Evolutionary conservation across 2,329 filamentous ascomycete genomes (phyloP), one percentile per base, ranked within the genome.

Genomic region (Chaetomium sp.): DNA sequence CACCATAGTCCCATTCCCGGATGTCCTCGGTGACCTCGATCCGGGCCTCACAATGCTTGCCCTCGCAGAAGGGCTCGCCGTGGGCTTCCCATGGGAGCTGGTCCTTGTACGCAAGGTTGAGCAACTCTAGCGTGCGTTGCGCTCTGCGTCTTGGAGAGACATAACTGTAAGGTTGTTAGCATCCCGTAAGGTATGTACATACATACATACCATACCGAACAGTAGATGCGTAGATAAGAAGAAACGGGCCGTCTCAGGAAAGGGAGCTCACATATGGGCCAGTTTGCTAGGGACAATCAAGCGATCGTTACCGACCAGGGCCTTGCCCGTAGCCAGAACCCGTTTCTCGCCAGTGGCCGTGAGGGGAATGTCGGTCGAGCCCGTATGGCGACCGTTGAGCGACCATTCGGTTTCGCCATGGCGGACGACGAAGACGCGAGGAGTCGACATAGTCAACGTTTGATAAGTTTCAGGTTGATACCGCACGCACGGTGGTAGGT

Each of bases 401-500:
- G 91, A 96, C 93, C 93, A 98, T 81, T 96, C 92, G 4, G 93
- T 98, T 80, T 97, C 92, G 78, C 93, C 94, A 75, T 97, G 93
- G 71, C 93, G 91, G 75, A 93, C 80, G 70, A 95, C 86, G 80
- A 94, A 94, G 75, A 91, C 88, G 60, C 91, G 85, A 1, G 91
- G 91, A 2, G 88, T 87, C 2, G 77, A 56, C 77, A 78, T 78
- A 69, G 42, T 60, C 23, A 54, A 38, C 2, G 16, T 29, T 21
- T 25, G 33, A 38, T 33, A 29, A 29, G 27, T 29, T 29, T 3
- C 6, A 29, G 27, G 27, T 29, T 5, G 33, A 5, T 35, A 13
- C 33, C 33, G 33, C 33, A 35, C 4, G 3, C 27, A 29, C 27
- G 27, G 27, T 29, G 27, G 27, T 29, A 6, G 27, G 27, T 29